A percentile compares a stretch with the other conserved stretches of the same genome.
Conservation (phyloP, 176 grass and related monocot genomes). For the Tillandsia leiboldiana region DNA sequence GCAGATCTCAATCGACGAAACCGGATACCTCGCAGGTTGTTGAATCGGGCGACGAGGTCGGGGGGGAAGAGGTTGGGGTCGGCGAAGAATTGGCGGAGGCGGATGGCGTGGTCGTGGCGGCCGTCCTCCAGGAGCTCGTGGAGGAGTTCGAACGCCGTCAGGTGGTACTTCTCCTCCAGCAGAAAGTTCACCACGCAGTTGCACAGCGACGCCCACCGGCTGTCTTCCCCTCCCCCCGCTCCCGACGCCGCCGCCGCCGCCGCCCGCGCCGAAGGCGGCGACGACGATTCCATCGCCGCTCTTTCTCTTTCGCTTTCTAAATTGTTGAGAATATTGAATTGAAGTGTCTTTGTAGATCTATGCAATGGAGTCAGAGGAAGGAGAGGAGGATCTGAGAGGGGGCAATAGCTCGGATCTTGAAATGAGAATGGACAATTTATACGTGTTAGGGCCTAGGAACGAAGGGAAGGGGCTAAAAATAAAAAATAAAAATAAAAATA, state of each 20-base stretch:
- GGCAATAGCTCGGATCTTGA: too few relatives aligned
- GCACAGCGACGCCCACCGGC: slow-evolving; percentile 79
- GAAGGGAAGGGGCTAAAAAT: too few relatives aligned
- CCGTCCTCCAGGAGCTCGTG: slow-evolving; percentile 89
- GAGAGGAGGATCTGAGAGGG: too few relatives aligned
- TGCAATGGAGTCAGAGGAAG: too few relatives aligned
- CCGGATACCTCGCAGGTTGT: slow-evolving; percentile 33
- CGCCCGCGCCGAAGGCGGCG: slow-evolving; percentile 10
- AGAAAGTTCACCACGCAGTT: slow-evolving; percentile 98
- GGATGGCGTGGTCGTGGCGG: slow-evolving; percentile 74
- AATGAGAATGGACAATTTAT: too few relatives aligned
- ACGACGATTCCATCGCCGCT: not conserved
- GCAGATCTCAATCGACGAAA: too few relatives aligned
- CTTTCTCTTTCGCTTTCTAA: too few relatives aligned
- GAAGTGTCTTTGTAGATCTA: too few relatives aligned
- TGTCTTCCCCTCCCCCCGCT: slow-evolving; percentile 34
- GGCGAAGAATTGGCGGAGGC: slow-evolving; percentile 75
- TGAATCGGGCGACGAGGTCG: slow-evolving; percentile 50
- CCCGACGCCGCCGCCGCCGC: not conserved
- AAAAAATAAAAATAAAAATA: too few relatives aligned
- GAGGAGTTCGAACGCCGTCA: slow-evolving; percentile 88
- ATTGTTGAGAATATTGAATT: too few relatives aligned
- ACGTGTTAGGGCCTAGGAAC: too few relatives aligned
- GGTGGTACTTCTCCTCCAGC: slow-evolving; percentile 82
- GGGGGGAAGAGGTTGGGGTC: slow-evolving; percentile 57